Evolutionary conservation across 352 stramenopile species (phyloP), one percentile per base, ranked within the genome.

Genomic region (Blastocystis sp.): DNA sequence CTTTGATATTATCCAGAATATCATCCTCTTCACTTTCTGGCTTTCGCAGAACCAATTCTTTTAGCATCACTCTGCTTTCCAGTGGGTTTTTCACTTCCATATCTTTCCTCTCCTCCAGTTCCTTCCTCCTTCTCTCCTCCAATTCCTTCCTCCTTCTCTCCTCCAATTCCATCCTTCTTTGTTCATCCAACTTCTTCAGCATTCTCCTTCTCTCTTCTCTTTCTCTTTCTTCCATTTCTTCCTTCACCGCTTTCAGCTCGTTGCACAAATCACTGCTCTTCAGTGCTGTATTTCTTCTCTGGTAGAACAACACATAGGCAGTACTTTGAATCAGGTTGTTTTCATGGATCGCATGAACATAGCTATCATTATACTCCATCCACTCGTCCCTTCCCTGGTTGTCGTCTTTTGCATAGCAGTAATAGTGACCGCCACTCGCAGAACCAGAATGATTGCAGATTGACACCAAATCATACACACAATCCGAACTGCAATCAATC

Each of bases 361-460:
- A 34, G 53, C 76, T 87, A 39, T 87, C 76, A 39, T 87, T 87
- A 23, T 87, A 87, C 39, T 73, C 63, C 37, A 45, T 43, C 76
- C 76, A 87, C 39, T 20, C 3, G 13, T 20, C n/a, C 43, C 5
- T 26, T 20, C 76, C 76, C 6, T 70, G 26, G 43, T 87, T 87
- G 43, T 87, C 76, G 53, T 87, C 76, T 15, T 45, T 9, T n/a
- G 76, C 76, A 39, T 70, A 87, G 53, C 76, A 87, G 41, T 77
- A 87, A 45, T 87, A 87, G 34, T 87, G 76, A 8, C 76, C 76
- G n/a, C 59, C 59, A 20, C 29, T 59, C 23, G n/a, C 20, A 11
- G 26, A 76, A 3, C 76, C 76, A 13, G 29, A 59, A 39, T 87
- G 76, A 43, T 87, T 87, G 39, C 59, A 73, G 47, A 87, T 37